Base-by-base conservation (phyloP, 2,329 filamentous ascomycete species). In the Thelonectria rubi region DNA sequence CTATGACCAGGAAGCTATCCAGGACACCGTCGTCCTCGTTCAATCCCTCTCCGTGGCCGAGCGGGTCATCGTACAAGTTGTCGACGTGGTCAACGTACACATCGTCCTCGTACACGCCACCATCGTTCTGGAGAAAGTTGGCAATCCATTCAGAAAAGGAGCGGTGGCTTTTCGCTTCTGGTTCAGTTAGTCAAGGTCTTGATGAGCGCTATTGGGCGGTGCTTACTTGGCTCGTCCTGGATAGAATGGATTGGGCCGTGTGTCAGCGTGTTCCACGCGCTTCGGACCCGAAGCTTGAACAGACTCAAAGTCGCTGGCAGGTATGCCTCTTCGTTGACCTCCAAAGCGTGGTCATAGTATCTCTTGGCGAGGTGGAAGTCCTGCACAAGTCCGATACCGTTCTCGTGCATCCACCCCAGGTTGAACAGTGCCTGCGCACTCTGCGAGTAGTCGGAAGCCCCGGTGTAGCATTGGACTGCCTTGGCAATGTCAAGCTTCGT, bases 351-450 rank as follows among this genome's bases (percentile, higher is more conserved):
- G 71, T 99, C 95, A 74, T 99, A 99, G 78, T 94, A 97, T 55
- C 95, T 85, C 79, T 99, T 99, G 2, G 96, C 95, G 58, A 99
- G 88, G 73, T 99, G 95, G 75, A 96, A 99, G 74, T 99, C 95
- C 75, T 99, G 95, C 56, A 91, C 90, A 18, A 98, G 86, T 2
- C 94, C 93, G 51, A 98, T 84, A 8, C 95, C 95, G 72, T 98
- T 97, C 78, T 99, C 95, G 73, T 99, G 93, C 94, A 99, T 98
- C 95, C 95, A 99, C 5, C 95, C 96, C 14, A 99, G 82, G 72
- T 99, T 98, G 86, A 93, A 99, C 59, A 97, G 87, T 14, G 96
- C 95, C 78, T 99, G 96, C 2, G 94, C 95, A 69, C 93, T 97
- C 73, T 93, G 91, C 69, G 94, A 89, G 62, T 91, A 93, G 73